Evolutionary conservation across 2,329 filamentous ascomycete species (phyloP).

Genomic region (Alternaria incomplexa): DNA sequence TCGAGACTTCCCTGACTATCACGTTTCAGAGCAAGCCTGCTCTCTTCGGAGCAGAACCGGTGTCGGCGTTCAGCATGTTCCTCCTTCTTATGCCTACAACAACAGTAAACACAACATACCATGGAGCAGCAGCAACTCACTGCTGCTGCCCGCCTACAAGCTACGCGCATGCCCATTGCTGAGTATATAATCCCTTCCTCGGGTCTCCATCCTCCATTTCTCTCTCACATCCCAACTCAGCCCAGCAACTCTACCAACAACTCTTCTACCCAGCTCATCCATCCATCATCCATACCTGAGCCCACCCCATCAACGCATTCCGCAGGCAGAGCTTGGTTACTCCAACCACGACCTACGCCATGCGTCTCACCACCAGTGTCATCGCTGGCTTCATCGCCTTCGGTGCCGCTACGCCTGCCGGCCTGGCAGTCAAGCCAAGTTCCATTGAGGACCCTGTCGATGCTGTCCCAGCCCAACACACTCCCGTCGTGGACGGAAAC

Average conservation of each 20-base stretch:
- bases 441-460: background rate
- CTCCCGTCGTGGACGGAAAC: background rate
- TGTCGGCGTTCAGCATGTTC: background rate
- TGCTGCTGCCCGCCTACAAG: background rate
- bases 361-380: constrained; percentile 12
- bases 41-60: background rate
- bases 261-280: constrained; percentile 15
- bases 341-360: background rate
- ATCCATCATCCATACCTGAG: constrained; percentile 11
- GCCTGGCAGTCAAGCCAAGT: background rate
- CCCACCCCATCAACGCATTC: constrained; percentile 6
- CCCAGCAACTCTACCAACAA: constrained; percentile 11
- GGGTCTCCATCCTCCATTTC: background rate
- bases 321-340: background rate
- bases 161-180: background rate
- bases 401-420: constrained; percentile 8
- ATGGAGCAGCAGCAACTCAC: background rate
- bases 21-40: constrained; percentile 38
- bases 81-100: background rate
- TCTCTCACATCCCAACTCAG: constrained; percentile 11
- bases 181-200: constrained; percentile 13
- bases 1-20: constrained; percentile 63
- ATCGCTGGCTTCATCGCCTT: constrained; percentile 17
- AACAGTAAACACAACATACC: background rate
- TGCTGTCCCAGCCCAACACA: background rate